These are phyloP conservation scores for Mortierella polycephala DNA, from an alignment of 371 early-diverging fungal species.

Conservation along the genomic window DNA sequence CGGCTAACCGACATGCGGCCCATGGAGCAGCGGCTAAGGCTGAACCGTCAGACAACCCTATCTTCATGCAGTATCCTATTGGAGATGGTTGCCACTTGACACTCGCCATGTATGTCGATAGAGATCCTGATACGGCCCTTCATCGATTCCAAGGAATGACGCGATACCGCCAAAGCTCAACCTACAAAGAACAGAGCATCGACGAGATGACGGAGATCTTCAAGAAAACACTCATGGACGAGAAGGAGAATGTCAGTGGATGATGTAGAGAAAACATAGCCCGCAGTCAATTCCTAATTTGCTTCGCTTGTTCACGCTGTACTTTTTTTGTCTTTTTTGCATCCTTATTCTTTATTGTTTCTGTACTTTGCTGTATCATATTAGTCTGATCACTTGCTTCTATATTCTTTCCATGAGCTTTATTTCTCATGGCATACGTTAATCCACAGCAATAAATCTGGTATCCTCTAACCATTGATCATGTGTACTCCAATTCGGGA, in stretches of 20 bases:
- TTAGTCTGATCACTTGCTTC: too few species aligned
- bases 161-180: conserved; percentile 12
- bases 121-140: conserved; percentile 15
- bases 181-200: conserved; percentile 9
- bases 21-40: background rate
- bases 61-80: conserved; percentile 37
- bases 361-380: too few species aligned
- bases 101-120: conserved; percentile 39
- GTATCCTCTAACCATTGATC: background rate
- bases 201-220: conserved; percentile 21
- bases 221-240: conserved; percentile 16
- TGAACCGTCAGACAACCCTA: conserved; percentile 14
- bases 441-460: too few species aligned
- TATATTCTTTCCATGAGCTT: too few species aligned
- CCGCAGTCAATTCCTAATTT: background rate
- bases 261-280: background rate
- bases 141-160: conserved; percentile 16
- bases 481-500: background rate
- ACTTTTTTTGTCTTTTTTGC: background rate
- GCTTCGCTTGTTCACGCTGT: background rate
- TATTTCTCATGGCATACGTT: too few species aligned
- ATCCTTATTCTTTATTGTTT: too few species aligned
- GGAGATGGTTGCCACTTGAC: conserved; percentile 33
- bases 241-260: conserved; percentile 7
- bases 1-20: background rate